phyloP scores from a whole-genome alignment of 768 basidiomycete species.

The Trametes meyenii region DNA sequence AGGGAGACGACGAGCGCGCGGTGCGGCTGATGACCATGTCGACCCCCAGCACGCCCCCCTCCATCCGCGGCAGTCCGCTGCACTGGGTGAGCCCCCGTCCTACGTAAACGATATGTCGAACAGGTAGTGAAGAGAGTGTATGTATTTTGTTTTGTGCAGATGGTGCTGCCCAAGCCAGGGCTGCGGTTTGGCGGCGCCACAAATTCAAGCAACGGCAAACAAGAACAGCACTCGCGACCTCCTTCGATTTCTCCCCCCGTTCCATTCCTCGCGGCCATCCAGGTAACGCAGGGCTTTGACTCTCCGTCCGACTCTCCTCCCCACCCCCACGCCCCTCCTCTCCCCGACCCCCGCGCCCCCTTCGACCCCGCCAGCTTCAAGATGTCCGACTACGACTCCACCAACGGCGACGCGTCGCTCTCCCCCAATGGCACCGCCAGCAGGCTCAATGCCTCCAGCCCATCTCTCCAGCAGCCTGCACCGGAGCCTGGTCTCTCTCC shows the following conservation, averaged over 20 bases:
- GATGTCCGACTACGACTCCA: slow-evolving; percentile 79
- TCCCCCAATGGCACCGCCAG: slow-evolving; percentile 62
- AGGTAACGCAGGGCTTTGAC: slow-evolving; percentile 43
- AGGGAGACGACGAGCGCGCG: slow-evolving; percentile 13
- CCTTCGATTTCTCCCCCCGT: slow-evolving; percentile 48
- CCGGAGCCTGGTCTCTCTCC: slow-evolving; percentile 37
- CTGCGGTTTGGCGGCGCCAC: slow-evolving; percentile 36
- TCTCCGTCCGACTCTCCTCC: slow-evolving; percentile 5
- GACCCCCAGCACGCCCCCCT: slow-evolving; percentile 17
- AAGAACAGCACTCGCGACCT: slow-evolving; percentile 32
- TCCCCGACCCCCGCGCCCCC: slow-evolving; percentile 29
- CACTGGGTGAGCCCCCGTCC: slow-evolving; percentile 25
- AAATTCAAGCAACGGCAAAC: slow-evolving; percentile 38
- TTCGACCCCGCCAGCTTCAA: slow-evolving; percentile 32
- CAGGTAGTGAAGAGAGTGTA: not conserved
- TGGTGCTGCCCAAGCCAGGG: slow-evolving; percentile 52
- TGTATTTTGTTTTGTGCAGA: slow-evolving; percentile 20
- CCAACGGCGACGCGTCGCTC: slow-evolving; percentile 58
- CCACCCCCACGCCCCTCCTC: slow-evolving; percentile 8
- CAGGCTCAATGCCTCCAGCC: slow-evolving; percentile 61
- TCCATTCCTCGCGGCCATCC: slow-evolving; percentile 40
- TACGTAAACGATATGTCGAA: not conserved
- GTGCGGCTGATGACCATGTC: slow-evolving; percentile 20
- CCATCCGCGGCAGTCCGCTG: slow-evolving; percentile 20
- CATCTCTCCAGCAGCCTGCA: slow-evolving; percentile 47